Evolutionary conservation across 164 flowering plant genomes (phyloP), one percentile per base, ranked within the genome.

Genomic region (Dillenia turbinata): DNA sequence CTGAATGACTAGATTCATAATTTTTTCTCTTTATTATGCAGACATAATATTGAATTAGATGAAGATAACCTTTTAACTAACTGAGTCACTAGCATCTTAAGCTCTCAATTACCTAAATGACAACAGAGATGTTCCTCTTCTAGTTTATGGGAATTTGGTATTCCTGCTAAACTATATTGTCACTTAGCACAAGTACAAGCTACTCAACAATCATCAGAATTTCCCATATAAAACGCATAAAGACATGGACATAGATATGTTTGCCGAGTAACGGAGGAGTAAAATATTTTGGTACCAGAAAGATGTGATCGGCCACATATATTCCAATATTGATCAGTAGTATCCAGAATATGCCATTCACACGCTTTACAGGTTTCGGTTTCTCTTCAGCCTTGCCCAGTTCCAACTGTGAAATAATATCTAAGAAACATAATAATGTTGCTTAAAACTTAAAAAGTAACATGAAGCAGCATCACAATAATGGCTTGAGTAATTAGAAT

Each of bases 301-400:
- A 78, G 58, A 84, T 73, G 67, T 90, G 97, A 81, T 89, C 96
- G 12, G 94, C 97, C 17, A 73, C 87, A 60, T 44, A 88, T 55
- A 90, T 67, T 60, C 94, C 97, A 73, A 90, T 69, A 70, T 90
- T 93, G 24, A 90, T 72, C 65, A 93, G 94, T 63, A 93, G 68
- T 66, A 93, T 88, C 94, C 92, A 90, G 71, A 93, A 93, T 65
- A 93, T 68, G 8, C 96, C 92, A 72, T 80, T 90, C 17, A 81
- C 96, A n/a, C 73, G 88, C 77, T 77, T 88, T 65, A 69, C 83
- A 2, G 78, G 79, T 65, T 77, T 84, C 63, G 60, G 64, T 57
- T 68, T 83, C 47, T 73, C 77, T 44, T 77, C 79, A 44, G 81
- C 79, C 75, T 73, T 88, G 64, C 77, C 88, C 47, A 90, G 77